Base-by-base conservation (phyloP, 768 basidiomycete species). In the Russula foetens region DNA sequence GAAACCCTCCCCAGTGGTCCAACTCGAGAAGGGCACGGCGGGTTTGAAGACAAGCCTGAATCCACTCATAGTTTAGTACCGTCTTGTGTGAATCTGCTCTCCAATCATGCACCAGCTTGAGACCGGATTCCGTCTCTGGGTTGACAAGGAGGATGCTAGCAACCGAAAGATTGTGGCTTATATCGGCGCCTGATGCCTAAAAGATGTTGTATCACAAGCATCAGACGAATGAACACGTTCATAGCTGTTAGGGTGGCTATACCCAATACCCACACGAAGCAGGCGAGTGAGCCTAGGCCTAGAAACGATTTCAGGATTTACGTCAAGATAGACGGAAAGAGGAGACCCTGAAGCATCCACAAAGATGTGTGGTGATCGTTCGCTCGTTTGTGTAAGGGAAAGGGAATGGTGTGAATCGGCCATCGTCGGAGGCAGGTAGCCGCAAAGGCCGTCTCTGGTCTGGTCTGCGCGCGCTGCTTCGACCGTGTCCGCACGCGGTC, bases 91-190 rank as follows among this genome's bases (percentile, higher is more conserved):
- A 59, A 48, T 84, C 83, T 24, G 70, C 67, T 7, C 78, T 75
- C 84, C 84, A 87, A 21, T 81, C 79, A 41, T 80, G 77, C 59
- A 86, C 77, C 66, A 86, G 80, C 19, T 76, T 75, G 66, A 75
- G 73, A 28, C 86, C 85, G 44, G 79, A 76, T n/a, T 73, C 67
- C 0, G 80, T 76, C 19, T 72, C 70, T 1, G 79, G 69, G 63
- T 87, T 80, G 7, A 89, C 83, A 5, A 90, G 72, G 47, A 88
- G 81, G 26, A 88, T 73, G 21, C 77, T 71, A 0, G 86, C 81
- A 52, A 79, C 74, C 48, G 74, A 77, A 9, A 82, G 78, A 59
- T 80, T 78, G 53, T 73, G 75, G 59, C 75, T 76, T 48, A 84
- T 79, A 19, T 70, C 58, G 4, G 83, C 87, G 33, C 86, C 86